These are phyloP conservation scores for Aspergillus incahuasiensis DNA, from an alignment of 495 filamentous ascomycete species.

Conservation along the genomic window DNA sequence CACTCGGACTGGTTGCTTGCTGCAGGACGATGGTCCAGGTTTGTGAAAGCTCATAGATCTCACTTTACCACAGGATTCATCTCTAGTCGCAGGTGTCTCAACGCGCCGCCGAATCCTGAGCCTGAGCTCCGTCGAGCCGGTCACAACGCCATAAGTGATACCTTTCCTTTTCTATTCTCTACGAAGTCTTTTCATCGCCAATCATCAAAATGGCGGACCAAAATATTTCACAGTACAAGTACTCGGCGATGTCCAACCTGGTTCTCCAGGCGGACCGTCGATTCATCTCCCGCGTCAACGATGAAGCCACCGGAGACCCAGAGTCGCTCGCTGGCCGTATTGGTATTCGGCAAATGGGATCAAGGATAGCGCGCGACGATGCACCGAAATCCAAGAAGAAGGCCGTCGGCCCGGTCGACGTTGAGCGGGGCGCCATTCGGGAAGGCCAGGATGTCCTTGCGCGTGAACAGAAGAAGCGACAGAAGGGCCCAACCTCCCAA, in stretches of 20 bases:
- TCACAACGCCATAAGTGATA: slow-evolving; percentile 22
- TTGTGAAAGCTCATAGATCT: slow-evolving; percentile 32
- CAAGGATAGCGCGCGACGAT: slow-evolving; percentile 68
- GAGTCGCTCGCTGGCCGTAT: slow-evolving; percentile 94
- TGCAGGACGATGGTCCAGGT: slow-evolving; percentile 41
- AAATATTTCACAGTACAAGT: slow-evolving; percentile 98
- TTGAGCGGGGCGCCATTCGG: slow-evolving; percentile 72
- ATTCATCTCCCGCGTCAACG: slow-evolving; percentile 84
- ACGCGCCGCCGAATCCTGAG: slow-evolving; percentile 30
- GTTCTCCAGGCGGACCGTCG: slow-evolving; percentile 98
- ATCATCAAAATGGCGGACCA: slow-evolving; percentile 74
- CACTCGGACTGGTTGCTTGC: slow-evolving; percentile 26
- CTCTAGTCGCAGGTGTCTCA: slow-evolving; percentile 24
- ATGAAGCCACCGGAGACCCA: slow-evolving; percentile 95
- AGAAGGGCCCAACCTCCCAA: slow-evolving; percentile 66
- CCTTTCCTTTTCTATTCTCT: slow-evolving; percentile 15
- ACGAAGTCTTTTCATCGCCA: slow-evolving; percentile 16
- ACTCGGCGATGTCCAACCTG: slow-evolving; percentile 99
- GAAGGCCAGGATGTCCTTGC: slow-evolving; percentile 86
- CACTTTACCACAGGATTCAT: slow-evolving; percentile 25
- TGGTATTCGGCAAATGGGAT: slow-evolving; percentile 91
- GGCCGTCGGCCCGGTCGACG: slow-evolving; percentile 54
- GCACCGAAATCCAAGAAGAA: slow-evolving; percentile 75
- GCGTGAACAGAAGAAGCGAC: slow-evolving; percentile 83
- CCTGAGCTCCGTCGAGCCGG: slow-evolving; percentile 33